phyloP scores from a whole-genome alignment of 83 land plant species.

The Larix sibirica region DNA sequence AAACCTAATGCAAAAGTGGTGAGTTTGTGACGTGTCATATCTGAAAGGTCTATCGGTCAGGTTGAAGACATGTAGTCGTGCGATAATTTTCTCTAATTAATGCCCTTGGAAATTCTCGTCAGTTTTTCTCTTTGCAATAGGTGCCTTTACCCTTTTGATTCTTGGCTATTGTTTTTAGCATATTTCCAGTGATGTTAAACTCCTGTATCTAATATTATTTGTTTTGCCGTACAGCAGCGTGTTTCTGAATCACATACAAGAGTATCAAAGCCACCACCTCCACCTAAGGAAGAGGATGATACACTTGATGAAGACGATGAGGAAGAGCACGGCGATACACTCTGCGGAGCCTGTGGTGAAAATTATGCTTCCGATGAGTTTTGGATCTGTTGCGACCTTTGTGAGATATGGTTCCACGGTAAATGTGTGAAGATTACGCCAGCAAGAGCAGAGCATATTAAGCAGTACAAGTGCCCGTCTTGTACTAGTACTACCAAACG shows the following conservation, averaged over 20 bases:
- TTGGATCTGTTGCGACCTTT: conserved; percentile 42
- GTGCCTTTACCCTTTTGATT: neutral
- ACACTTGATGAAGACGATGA: conserved; percentile 30
- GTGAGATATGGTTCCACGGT: conserved; percentile 41
- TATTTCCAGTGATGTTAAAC: neutral
- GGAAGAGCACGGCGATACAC: conserved; percentile 38
- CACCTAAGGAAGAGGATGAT: conserved; percentile 24
- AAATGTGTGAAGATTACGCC: conserved; percentile 35
- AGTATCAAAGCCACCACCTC: conserved; percentile 21
- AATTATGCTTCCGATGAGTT: conserved; percentile 34
- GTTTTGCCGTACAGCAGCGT: conserved; percentile 4
- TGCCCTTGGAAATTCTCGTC: neutral
- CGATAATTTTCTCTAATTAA: neutral
- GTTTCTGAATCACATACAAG: conserved; percentile 21
- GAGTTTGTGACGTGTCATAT: neutral
- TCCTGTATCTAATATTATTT: neutral
- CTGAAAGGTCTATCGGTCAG: neutral
- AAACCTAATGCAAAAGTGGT: conserved; percentile 27
- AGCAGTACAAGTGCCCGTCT: conserved; percentile 32
- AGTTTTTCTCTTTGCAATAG: neutral
- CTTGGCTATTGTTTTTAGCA: neutral
- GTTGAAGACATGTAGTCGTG: neutral
- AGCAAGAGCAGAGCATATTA: conserved; percentile 36
- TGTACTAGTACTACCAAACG: conserved; percentile 24
- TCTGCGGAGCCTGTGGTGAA: conserved; percentile 32